A percentile compares a stretch with the other conserved stretches of the same genome.
phyloP scores from a whole-genome alignment of 441 rosid species.

The Croton laevigatus region DNA sequence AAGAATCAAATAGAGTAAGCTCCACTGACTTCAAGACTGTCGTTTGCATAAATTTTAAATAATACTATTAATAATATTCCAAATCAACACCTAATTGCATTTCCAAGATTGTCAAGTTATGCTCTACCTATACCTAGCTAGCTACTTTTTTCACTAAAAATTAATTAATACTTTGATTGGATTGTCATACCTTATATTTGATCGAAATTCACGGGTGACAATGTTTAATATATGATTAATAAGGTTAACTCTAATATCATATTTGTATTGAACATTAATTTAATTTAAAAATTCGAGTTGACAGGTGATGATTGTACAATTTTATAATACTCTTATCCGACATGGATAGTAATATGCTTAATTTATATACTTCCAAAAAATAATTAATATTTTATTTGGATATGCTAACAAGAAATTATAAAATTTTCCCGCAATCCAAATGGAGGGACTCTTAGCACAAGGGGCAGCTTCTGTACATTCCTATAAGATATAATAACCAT shows the following conservation, averaged over 20 bases:
- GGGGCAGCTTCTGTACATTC: background rate
- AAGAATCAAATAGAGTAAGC: conserved; percentile 11
- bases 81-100: conserved; percentile 17
- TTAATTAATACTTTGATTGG: too few relatives aligned
- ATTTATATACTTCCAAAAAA: conserved; percentile 1
- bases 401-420: conserved; percentile 18
- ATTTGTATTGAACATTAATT: too few relatives aligned
- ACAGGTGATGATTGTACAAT: too few relatives aligned
- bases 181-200: too few relatives aligned
- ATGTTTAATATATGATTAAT: too few relatives aligned
- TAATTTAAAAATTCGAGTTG: too few relatives aligned
- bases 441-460: conserved; percentile 22
- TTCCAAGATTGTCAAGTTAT: conserved; percentile 24
- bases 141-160: background rate
- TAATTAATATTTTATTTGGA: background rate
- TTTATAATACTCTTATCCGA: too few relatives aligned
- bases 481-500: background rate
- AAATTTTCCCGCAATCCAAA: conserved; percentile 29
- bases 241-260: too few relatives aligned
- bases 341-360: too few relatives aligned
- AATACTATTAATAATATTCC: background rate
- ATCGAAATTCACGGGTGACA: too few relatives aligned
- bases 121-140: background rate
- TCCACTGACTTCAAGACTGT: conserved; percentile 11
- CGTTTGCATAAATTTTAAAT: background rate